Conservation (phyloP, 805 yeast species). For the Barnettozyma sucrosica region DNA sequence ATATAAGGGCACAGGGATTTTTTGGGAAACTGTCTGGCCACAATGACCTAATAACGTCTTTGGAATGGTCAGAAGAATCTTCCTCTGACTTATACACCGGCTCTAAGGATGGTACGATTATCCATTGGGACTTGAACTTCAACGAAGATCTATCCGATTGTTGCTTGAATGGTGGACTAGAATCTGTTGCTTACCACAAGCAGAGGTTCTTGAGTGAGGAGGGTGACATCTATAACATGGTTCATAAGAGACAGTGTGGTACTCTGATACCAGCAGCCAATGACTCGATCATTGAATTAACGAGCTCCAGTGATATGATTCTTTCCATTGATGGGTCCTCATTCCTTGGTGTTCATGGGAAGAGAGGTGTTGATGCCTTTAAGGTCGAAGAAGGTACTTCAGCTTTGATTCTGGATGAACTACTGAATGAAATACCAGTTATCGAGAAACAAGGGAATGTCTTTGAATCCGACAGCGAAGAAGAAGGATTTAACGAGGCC, state of each 20-base stretch:
- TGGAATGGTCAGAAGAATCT: constrained; percentile 52
- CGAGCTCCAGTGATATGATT: constrained; percentile 35
- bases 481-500: constrained; percentile 7
- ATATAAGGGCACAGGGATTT: constrained; percentile 54
- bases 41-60: constrained; percentile 43
- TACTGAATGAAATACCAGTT: constrained; percentile 15
- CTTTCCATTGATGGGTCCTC: constrained; percentile 50
- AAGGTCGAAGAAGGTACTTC: constrained; percentile 21
- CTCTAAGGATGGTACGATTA: constrained; percentile 54
- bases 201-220: constrained; percentile 25
- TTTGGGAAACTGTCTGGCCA: constrained; percentile 52
- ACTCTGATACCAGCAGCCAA: constrained; percentile 58
- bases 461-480: constrained; percentile 2
- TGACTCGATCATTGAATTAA: constrained; percentile 41
- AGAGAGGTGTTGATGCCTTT: constrained; percentile 23
- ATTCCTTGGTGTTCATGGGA: constrained; percentile 50
- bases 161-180: constrained; percentile 41
- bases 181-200: constrained; percentile 31
- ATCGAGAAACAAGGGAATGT: background rate
- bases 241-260: constrained; percentile 49
- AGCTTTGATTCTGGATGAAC: constrained; percentile 18
- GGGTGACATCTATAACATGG: constrained; percentile 26
- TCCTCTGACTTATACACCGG: constrained; percentile 56
- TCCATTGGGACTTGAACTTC: constrained; percentile 59
- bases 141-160: constrained; percentile 32